Evolutionary conservation across 495 filamentous ascomycete genomes (phyloP).

Genomic region (Cercophora sp.): DNA sequence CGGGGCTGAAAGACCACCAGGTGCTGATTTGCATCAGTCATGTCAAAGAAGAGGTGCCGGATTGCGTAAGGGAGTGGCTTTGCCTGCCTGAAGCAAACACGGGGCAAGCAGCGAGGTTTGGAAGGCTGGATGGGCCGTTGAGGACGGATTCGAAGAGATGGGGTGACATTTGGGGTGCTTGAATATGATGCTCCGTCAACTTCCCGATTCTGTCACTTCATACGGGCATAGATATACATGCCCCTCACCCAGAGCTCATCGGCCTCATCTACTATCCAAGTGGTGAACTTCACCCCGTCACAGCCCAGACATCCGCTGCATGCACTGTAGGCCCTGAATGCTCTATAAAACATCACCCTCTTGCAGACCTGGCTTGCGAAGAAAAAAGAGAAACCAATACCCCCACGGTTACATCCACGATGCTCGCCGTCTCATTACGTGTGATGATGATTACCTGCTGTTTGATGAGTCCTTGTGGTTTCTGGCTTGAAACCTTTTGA

Average conservation of each 20-base stretch:
- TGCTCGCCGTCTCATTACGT: no score
- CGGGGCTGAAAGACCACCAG: slow-evolving; percentile 61
- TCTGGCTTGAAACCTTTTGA: no score
- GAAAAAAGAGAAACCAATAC: no score
- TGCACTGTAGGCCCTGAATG: no score
- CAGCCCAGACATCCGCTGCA: no score
- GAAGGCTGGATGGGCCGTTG: slow-evolving; percentile 52
- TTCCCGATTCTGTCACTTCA: not conserved
- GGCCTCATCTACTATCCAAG: no score
- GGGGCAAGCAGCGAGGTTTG: slow-evolving; percentile 53
- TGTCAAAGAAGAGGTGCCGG: slow-evolving; percentile 83
- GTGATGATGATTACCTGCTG: no score
- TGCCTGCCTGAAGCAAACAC: slow-evolving; percentile 65
- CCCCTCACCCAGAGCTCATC: not conserved
- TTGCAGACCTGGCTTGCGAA: no score
- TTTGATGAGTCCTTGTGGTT: no score
- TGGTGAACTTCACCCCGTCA: not conserved
- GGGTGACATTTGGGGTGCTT: slow-evolving; percentile 57
- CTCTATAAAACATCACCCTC: no score
- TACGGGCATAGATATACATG: not conserved
- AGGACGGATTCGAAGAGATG: slow-evolving; percentile 50
- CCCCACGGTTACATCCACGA: no score
- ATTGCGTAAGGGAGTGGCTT: slow-evolving; percentile 72
- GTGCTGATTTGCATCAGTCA: slow-evolving; percentile 86
- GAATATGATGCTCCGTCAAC: not conserved